Percentiles rank a stretch among this genome's conserved stretches.
Conservation (phyloP, 2,329 filamentous ascomycete species). For the Verticillium tricorpus region DNA sequence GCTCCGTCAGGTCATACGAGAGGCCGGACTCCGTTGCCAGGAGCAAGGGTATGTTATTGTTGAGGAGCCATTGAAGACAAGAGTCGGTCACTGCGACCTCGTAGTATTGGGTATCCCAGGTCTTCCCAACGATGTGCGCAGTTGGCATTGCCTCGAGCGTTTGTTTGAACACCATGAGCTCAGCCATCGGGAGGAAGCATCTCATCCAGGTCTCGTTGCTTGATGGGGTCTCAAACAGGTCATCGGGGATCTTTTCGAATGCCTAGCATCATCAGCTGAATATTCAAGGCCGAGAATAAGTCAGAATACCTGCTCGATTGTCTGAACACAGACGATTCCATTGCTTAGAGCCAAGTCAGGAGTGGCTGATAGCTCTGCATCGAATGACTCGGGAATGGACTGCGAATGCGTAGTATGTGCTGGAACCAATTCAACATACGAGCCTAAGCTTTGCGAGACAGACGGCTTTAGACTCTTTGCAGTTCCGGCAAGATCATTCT, state of each 20-base stretch:
- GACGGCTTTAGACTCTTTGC: background rate
- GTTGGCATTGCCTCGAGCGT: background rate
- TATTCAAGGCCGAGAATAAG: background rate
- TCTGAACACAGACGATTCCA: background rate
- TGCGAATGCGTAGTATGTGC: background rate
- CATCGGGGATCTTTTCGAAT: background rate
- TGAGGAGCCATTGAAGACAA: background rate
- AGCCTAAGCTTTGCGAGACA: background rate
- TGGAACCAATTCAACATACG: background rate
- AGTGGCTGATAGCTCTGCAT: background rate
- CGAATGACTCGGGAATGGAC: background rate
- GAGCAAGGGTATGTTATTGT: background rate
- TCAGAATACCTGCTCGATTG: background rate
- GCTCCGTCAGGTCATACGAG: background rate
- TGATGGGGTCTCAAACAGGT: background rate
- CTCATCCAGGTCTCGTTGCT: background rate
- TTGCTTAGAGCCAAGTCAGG: background rate
- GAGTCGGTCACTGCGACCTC: background rate
- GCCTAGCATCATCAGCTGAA: background rate
- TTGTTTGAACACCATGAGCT: background rate
- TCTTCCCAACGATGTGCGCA: background rate
- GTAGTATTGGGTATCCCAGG: background rate
- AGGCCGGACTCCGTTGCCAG: background rate
- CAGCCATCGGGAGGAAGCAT: background rate
- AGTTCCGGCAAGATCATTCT: background rate